Evolutionary conservation across 495 filamentous ascomycete species (phyloP), one percentile per base, ranked within the genome.

Genomic region (Evernia prunastri): DNA sequence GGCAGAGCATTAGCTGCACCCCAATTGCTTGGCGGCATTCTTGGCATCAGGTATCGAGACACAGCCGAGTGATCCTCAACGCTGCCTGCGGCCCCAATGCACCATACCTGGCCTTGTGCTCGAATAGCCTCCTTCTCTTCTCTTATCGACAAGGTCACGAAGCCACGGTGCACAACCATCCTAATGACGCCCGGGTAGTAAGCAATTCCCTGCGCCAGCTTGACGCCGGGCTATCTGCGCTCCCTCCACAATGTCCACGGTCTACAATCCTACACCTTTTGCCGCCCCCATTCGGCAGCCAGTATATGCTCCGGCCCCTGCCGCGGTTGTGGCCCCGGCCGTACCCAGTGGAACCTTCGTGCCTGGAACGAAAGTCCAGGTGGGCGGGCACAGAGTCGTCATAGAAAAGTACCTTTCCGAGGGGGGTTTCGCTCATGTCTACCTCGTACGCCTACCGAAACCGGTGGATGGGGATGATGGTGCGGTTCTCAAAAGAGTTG

Each of bases 401-500:
- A 93, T 98, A 61, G 94, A 97, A 71, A 95, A 92, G 74, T 98
- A 98, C 78, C 86, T 98, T 37, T 97, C 94, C 49, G 94, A 98
- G 80, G 94, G 95, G 65, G 94, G 94, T 35, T 98, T 98, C 72
- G 94, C 94, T 69, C 94, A 98, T 78, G 95, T 98, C 69, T 98
- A 98, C 76, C 86, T 97, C 43, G 94, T 96, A 72, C 90, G 88
- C 69, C 80, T 97, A 61, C 86, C 90, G 35, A 80, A 87, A 60
- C 80, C 88, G 42, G 77, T 91, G 75, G 84, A 94, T 74, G 89
- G 89, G 65, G 86, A 89, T 60, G 90, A 96, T 70, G 83, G 84
- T 64, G 93, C 91, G 3, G 92, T 98, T 11, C 78, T 98, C 69
- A 98, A 98, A 80, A 82, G 94, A 70, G 94, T 98, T 53, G 94